phyloP scores from a whole-genome alignment of 169 alveolate genomes.

The Eimeria sp. region DNA sequence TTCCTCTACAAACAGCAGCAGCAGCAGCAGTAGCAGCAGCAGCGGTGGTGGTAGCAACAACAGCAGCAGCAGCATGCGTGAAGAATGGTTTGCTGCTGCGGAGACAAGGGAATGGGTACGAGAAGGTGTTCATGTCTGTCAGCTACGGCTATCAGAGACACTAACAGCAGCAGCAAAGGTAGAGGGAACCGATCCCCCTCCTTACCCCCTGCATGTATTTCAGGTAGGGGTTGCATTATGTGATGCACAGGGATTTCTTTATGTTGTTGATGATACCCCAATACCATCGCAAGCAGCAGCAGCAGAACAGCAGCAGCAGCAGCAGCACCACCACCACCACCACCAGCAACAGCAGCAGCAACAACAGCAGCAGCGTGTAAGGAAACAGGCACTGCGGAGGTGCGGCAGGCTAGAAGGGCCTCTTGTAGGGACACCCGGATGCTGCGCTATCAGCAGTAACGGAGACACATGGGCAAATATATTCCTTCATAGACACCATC shows the following conservation, averaged over 20 bases:
- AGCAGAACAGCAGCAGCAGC: neutral
- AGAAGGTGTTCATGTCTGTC: conserved; percentile 23
- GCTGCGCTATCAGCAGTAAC: conserved; percentile 65
- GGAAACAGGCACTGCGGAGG: neutral
- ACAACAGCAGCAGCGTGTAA: neutral
- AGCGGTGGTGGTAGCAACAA: neutral
- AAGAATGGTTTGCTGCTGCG: conserved; percentile 39
- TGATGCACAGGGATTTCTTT: conserved; percentile 2
- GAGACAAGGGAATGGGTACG: conserved; percentile 41
- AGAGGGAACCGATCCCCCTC: conserved; percentile 63
- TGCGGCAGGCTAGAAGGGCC: conserved; percentile 47
- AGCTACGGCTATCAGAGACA: conserved; percentile 53
- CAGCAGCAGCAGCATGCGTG: neutral
- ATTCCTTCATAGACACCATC: neutral
- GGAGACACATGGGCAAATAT: conserved; percentile 40
- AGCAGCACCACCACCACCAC: neutral
- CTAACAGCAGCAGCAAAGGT: conserved; percentile 55
- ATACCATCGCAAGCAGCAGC: neutral
- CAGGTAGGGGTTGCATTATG: conserved; percentile 29
- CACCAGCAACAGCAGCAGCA: neutral
- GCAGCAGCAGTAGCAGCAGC: neutral
- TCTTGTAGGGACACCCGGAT: conserved; percentile 14
- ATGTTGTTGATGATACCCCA: neutral
- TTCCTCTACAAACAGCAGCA: neutral
- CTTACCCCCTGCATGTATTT: conserved; percentile 39